Evolutionary conservation across 805 yeast species (phyloP), one percentile per base, ranked within the genome.

Genomic region (Pichia deserticola): DNA sequence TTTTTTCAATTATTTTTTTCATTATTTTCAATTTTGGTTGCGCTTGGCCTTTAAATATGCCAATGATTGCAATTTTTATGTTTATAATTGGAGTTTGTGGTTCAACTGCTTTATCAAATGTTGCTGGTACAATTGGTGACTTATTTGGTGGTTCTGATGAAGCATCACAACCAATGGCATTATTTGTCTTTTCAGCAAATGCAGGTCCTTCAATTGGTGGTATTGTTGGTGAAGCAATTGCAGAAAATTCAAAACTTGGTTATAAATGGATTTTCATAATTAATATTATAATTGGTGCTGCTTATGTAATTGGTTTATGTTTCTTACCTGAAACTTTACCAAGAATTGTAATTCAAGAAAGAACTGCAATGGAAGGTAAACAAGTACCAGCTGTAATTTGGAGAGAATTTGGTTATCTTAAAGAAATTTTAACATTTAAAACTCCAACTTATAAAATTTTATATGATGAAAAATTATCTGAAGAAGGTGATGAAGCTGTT

Each of bases 51-150:
- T 42, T 42, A 25, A 65, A 66, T 49, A 63, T 64, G 67, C 55
- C 69, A 15, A 60, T 60, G 65, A 37, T 66, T 37, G 68, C 60
- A 36, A 65, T 66, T 43, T 64, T 66, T 52, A 59, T 60, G 64
- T 61, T 65, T 44, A 53, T 66, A 38, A 57, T 61, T 42, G 70
- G 70, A 27, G 27, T 58, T 9, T 56, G 61, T 47, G 69, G 70
- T 38, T 65, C 69, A 1, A 62, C 68, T 15, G 64, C 66, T 9
- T 53, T 65, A 28, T 57, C 65, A 7, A 66, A 66, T 41, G 69
- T 65, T 51, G 70, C 70, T 8, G 70, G 70, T 54, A 60, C 69
- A 27, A 60, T 66, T 55, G 68, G 66, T 50, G 70, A 66, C 52
- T 50, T 66, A 51, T 66, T 66, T 45, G 64, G 65, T 52, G 57